Base-by-base conservation (phyloP, 176 grass and related monocot species). In the Stipa capillata region DNA sequence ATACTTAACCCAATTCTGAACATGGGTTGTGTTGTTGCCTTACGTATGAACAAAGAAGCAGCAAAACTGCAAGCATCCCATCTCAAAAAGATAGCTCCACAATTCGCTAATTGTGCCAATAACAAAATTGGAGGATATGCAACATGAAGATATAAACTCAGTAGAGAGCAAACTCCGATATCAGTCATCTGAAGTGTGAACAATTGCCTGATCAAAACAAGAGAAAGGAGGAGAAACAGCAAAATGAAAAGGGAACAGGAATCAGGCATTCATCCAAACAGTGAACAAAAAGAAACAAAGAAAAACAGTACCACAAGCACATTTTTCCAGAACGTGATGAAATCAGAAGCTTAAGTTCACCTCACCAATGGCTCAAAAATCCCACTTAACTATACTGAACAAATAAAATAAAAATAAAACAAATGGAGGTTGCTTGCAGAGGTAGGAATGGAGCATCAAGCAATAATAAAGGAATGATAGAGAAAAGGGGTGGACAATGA, bases 371-470 rank as follows among this genome's bases (percentile, higher is more conserved):
- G 20, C 29, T 58, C 12, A 33, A 73, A 44, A 88, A 83, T 25
- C 14, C 7, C 3, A 49, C 49, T 34, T 14, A 31, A 48, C 21
- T 84, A 37, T 10, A 28, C 8, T 31, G 39, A 77, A 21, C 15
- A 63, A 39, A 49, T 1, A 23, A 42, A 56, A 54, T 14, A 14
- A 1, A 75, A 35, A 40, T 45, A 41, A 23, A 70, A 61, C 6
- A 76, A 43, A 65, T 3, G 12, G 27, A 65, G 79, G 77, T 89
- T 82, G 71, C 87, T 77, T 85, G 77, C 11, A 57, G 82, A 63
- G 20, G 37, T 76, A 81, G 55, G 71, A 89, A 48, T 62, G 37
- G 14, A 82, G 18, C 64, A 77, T 81, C 48, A 59, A 53, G 35
- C 53, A 65, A 34, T 28, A 73, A 73, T 80, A 73, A 80, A 48